Percentiles rank a stretch among this genome's conserved stretches.
These are phyloP conservation scores for Melaleuca alternifolia DNA, from an alignment of 345 rosid genomes.

Conservation along the genomic window DNA sequence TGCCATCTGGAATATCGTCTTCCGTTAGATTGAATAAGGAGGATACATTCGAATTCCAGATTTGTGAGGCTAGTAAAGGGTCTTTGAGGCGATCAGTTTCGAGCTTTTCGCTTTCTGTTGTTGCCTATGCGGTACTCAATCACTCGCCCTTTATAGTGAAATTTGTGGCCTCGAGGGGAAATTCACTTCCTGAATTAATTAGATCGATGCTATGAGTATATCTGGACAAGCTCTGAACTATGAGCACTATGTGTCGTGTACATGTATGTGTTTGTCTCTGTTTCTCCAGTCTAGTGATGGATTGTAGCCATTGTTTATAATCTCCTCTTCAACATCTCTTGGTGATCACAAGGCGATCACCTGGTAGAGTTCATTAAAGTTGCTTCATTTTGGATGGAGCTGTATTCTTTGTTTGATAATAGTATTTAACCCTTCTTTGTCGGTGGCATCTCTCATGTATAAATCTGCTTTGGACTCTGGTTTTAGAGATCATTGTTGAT, in stretches of 20 bases:
- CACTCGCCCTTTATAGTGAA: neutral
- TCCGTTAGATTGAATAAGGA: neutral
- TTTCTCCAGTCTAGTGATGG: neutral
- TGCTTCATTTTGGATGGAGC: neutral
- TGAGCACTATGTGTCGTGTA: neutral
- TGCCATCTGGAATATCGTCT: neutral
- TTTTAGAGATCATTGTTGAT: neutral
- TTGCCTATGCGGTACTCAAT: neutral
- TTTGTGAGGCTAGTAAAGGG: neutral
- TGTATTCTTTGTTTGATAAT: neutral
- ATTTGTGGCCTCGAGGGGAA: neutral
- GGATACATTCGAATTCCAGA: neutral
- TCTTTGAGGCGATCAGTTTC: neutral
- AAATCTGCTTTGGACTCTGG: neutral
- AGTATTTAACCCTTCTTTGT: neutral
- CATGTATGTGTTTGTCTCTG: neutral
- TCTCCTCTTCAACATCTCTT: too few relatives aligned
- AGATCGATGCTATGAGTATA: neutral
- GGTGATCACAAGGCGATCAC: neutral
- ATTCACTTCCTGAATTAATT: neutral
- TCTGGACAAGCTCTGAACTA: neutral
- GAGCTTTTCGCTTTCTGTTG: neutral
- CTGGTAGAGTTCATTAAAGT: neutral
- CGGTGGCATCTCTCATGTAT: neutral
- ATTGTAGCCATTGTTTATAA: neutral